Evolutionary conservation across 345 rosid genomes (phyloP), one percentile per base, ranked within the genome.

Genomic region (Psidium friedrichsthalianum): DNA sequence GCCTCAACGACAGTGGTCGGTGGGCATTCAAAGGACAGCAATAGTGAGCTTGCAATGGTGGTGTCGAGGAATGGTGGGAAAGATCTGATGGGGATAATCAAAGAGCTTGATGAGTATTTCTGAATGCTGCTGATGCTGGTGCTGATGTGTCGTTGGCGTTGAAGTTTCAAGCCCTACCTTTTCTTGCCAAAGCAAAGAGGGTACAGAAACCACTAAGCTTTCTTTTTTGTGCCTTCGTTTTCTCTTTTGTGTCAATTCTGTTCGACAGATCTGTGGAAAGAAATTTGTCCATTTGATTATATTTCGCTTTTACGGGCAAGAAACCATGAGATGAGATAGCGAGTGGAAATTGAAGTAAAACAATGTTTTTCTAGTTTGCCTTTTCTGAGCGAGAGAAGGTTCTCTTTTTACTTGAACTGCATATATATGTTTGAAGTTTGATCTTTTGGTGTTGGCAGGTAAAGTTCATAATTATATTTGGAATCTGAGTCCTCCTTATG

Each of bases 81-180:
- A 88, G 98, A 96, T 90, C 93, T 97, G 22, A 89, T 88, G 86
- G 98, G 94, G 94, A 97, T 97, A 69, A 91, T 93, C 14, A 95
- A 96, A 86, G 98, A 97, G 88, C 96, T 97, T 13, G 99, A 97
- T 86, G 99, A 95, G 59, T 97, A 97, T 85, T 97, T 83, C 90
- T 92, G 47, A 94, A 90, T 86, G 98, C 98, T 56, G 96, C 98
- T 32, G 94, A 94, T 83, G 94, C 96, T 6, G 98, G 98, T 20
- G 87, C 87, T 5, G 91, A 91, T 74, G 93, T 97, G 84, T 97
- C 98, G 25, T 53, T 88, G 52, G 90, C 94, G 14, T 86, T 97
- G 76, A 96, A 86, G 93, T 94, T 82, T 87, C 99, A 18, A 91
- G 88, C 84, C 82, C 93, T 56, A 85, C 84, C 78, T 90, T 93